phyloP scores from a whole-genome alignment of 2,329 filamentous ascomycete species.

The Aspergillus sp. region DNA sequence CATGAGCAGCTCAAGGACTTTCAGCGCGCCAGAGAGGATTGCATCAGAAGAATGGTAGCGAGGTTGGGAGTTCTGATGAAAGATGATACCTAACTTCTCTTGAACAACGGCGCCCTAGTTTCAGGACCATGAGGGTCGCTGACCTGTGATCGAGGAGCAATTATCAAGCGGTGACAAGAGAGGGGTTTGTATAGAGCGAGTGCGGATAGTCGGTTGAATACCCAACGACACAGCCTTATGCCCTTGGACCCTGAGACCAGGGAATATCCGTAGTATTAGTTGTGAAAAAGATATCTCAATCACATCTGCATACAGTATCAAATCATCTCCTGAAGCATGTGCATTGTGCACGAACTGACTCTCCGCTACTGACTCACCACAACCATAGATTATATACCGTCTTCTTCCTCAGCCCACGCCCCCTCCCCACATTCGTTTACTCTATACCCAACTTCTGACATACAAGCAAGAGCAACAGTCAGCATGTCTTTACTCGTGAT shows the following conservation, averaged over 20 bases:
- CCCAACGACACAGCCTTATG: neutral
- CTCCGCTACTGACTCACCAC: constrained; percentile 2
- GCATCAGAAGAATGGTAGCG: neutral
- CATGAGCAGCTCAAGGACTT: neutral
- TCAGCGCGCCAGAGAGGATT: neutral
- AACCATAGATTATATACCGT: neutral
- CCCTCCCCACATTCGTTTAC: too few species aligned
- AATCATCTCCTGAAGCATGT: neutral
- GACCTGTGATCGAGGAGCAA: too few species aligned
- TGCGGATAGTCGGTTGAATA: neutral
- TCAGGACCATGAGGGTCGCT: too few species aligned
- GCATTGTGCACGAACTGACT: neutral
- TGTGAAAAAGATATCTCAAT: neutral
- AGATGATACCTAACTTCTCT: neutral
- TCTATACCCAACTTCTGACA: too few species aligned
- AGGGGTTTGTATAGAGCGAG: neutral
- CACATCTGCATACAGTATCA: neutral
- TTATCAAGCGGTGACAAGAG: neutral
- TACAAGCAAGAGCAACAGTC: neutral
- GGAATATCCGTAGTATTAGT: neutral
- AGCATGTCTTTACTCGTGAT: neutral
- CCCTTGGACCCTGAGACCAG: neutral
- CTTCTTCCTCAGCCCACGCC: neutral
- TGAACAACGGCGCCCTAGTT: too few species aligned
- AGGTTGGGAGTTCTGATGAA: neutral